Evolutionary conservation across 495 filamentous ascomycete genomes (phyloP), one percentile per base, ranked within the genome.

Genomic region (Gamarada debralockiae): DNA sequence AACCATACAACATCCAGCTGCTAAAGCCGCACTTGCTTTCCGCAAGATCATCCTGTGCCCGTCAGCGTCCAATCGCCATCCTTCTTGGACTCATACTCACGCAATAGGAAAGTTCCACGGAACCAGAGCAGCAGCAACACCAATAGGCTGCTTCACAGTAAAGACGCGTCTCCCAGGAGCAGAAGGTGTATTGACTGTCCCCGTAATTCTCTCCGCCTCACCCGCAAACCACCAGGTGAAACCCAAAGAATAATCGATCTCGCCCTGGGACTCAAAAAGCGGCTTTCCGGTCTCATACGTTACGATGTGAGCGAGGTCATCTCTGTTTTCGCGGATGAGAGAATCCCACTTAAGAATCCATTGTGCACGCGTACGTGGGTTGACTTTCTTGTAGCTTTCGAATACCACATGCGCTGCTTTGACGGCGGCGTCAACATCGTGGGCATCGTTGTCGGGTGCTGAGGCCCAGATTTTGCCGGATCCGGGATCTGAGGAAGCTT

Each of bases 1-100:
- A 18, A 83, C 72, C 65, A 86, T 81, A 2, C 83, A 84, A 63
- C 86, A 89, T 1, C 85, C 85, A 6, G 86, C 86, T 2, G 86
- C 86, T 13, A 90, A 64, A 7, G 86, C 86, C 2, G 84, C 82
- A 27, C 77, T 75, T 4, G 80, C 83, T 62, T 90, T 90, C 10
- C 86, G 72, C 21, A 89, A 67, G 14, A 87, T 73, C 81, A 89
- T 86, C 2, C 78, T 80, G 45, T 8, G 70, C 41, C 62, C 79
- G 67, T 25, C 76, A 79, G 56, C n/a, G 81, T 77, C 13, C 36
- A 7, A n/a, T 18, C 13, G 36, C 36, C 36, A 39, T 6, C 36
- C 3, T 15, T n/a, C 14, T 5, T 15, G 13, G 14, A n/a, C n/a
- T 39, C 36, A 39, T 18, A 58, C 58, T 61, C 37, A 61, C 52